These are phyloP conservation scores for Amaranthus hypochondriacus DNA, from an alignment of 148 eudicot genomes.

Conservation along the genomic window DNA sequence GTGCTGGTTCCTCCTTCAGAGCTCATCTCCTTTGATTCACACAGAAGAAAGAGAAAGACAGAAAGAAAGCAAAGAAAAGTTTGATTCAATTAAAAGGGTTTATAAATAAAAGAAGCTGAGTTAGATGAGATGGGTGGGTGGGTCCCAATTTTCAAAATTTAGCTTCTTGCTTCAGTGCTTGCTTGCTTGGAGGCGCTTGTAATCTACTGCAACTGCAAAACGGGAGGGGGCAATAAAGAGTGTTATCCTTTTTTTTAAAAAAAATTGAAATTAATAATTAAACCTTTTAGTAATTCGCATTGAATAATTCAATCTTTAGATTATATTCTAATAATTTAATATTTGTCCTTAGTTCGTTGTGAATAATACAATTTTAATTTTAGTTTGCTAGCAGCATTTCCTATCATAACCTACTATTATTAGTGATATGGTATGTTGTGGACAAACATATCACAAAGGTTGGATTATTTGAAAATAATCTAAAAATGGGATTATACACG, in stretches of 20 bases:
- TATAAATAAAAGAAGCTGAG: background rate
- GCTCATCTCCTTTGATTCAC: constrained; percentile 35
- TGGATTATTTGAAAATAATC: too few relatives aligned
- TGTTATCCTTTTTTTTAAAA: background rate
- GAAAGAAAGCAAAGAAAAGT: constrained; percentile 8
- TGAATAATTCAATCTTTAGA: too few relatives aligned
- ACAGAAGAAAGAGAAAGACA: constrained; percentile 13
- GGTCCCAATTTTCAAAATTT: constrained; percentile 1
- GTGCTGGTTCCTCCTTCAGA: constrained; percentile 66
- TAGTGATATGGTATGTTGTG: too few relatives aligned
- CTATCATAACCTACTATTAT: too few relatives aligned
- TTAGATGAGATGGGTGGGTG: background rate
- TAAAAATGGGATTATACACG: too few relatives aligned
- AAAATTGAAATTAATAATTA: too few relatives aligned
- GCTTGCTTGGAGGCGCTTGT: constrained; percentile 1
- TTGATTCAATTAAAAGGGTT: background rate
- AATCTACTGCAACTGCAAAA: constrained; percentile 4
- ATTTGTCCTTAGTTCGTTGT: too few relatives aligned
- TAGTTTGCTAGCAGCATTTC: too few relatives aligned
- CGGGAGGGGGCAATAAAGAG: background rate
- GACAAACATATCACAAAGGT: too few relatives aligned
- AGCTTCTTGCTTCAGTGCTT: background rate
- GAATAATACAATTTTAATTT: too few relatives aligned
- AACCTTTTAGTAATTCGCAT: too few relatives aligned
- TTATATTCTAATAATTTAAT: too few relatives aligned